Conservation (phyloP, 768 basidiomycete genomes). For the Lactifluus subvellereus region DNA sequence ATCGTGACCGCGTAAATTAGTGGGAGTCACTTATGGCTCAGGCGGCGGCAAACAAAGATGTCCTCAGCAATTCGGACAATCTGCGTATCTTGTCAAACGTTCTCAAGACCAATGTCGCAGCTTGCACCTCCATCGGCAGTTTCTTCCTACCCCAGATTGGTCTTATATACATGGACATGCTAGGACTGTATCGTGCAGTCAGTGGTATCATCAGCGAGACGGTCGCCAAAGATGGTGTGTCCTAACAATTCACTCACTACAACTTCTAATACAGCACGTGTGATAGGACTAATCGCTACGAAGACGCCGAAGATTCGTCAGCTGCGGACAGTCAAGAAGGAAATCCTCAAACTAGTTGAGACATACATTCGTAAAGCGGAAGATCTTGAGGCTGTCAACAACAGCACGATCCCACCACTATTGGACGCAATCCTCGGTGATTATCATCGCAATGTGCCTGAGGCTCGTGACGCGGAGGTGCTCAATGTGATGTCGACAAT, state of each 20-base stretch:
- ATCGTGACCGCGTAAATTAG: constrained; percentile 35
- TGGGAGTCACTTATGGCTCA: constrained; percentile 98
- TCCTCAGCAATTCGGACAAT: constrained; percentile 84
- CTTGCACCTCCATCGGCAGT: constrained; percentile 93
- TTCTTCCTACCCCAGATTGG: constrained; percentile 98
- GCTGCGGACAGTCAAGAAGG: constrained; percentile 95
- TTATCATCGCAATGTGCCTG: constrained; percentile 90
- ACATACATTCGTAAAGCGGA: constrained; percentile 97
- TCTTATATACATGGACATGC: constrained; percentile 94
- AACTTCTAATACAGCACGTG: constrained; percentile 13
- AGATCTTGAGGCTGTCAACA: constrained; percentile 89
- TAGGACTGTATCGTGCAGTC: constrained; percentile 95
- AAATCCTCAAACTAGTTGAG: constrained; percentile 95
- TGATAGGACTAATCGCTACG: constrained; percentile 78
- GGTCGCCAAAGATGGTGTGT: constrained; percentile 74
- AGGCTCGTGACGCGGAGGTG: constrained; percentile 93
- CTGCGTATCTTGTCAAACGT: constrained; percentile 97
- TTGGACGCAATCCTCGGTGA: constrained; percentile 97
- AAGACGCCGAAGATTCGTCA: constrained; percentile 96
- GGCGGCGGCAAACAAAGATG: constrained; percentile 88
- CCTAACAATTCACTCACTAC: background rate
- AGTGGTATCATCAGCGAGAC: constrained; percentile 94
- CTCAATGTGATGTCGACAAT: constrained; percentile 97
- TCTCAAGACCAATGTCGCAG: constrained; percentile 96
- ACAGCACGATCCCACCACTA: constrained; percentile 87